Conservation (phyloP, 345 rosid species). For the Boechera divaricarpa region DNA sequence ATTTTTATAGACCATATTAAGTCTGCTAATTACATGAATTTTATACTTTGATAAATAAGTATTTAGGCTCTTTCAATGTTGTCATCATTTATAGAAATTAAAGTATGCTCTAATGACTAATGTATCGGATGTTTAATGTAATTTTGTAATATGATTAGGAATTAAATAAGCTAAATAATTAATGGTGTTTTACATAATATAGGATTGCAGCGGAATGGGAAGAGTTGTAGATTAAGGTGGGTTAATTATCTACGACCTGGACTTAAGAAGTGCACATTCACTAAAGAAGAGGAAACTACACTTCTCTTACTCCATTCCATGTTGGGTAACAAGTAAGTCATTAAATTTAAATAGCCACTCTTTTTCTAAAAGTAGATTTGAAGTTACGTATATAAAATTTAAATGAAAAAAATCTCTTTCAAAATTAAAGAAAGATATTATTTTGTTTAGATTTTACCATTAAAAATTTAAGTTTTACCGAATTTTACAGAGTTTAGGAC, state of each 20-base stretch:
- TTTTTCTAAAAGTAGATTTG: neutral
- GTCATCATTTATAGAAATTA: neutral
- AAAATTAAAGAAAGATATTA: neutral
- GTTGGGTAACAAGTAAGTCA: slow-evolving; percentile 89
- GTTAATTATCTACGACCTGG: slow-evolving; percentile 94
- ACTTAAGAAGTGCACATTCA: slow-evolving; percentile 67
- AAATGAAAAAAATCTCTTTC: neutral
- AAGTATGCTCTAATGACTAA: too few species aligned
- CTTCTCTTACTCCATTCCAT: slow-evolving; percentile 73
- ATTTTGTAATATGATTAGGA: too few species aligned
- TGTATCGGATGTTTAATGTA: too few species aligned
- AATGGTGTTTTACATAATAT: neutral
- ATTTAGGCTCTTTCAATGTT: neutral
- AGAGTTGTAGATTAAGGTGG: slow-evolving; percentile 97
- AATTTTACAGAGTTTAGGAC: neutral
- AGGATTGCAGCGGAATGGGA: slow-evolving; percentile 92
- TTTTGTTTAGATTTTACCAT: neutral
- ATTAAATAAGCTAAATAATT: too few species aligned
- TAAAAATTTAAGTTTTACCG: neutral
- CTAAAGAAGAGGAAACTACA: slow-evolving; percentile 67
- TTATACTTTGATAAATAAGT: neutral
- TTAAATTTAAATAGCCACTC: neutral
- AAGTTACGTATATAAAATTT: neutral
- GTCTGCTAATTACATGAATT: neutral
- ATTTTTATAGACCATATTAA: neutral